A percentile compares a stretch with the other conserved stretches of the same genome.
Evolutionary conservation across 371 early-diverging fungal genomes (phyloP).

Genomic region (Rhizopus arrhizus): DNA sequence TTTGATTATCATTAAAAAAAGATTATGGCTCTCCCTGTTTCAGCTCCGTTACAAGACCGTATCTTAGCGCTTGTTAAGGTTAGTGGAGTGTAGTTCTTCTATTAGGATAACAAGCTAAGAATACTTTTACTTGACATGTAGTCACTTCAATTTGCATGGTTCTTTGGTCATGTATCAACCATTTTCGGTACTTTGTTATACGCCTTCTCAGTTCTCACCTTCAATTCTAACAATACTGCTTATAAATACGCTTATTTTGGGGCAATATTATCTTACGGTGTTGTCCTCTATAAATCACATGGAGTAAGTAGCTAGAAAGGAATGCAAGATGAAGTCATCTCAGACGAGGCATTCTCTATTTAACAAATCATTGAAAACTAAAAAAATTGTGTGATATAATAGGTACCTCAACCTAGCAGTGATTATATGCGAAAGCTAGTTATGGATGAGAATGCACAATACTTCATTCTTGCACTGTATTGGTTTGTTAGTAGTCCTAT

Average conservation of each 20-base stretch:
- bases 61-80: conserved; percentile 24
- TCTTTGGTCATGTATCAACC: conserved; percentile 46
- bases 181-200: conserved; percentile 41
- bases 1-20: too few relatives aligned
- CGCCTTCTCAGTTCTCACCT: conserved; percentile 35
- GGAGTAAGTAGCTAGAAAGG: conserved; percentile 59
- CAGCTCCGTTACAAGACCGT: conserved; percentile 30
- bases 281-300: conserved; percentile 86
- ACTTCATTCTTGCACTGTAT: conserved; percentile 76
- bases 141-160: conserved; percentile 68
- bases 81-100: neutral
- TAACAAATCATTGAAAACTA: conserved; percentile 1
- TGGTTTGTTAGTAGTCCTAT: conserved; percentile 79
- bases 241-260: conserved; percentile 73
- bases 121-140: conserved; percentile 6
- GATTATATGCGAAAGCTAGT: conserved; percentile 70
- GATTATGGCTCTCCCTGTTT: conserved; percentile 29
- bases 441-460: conserved; percentile 89
- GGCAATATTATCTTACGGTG: conserved; percentile 78
- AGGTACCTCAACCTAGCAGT: conserved; percentile 66
- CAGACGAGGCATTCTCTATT: neutral
- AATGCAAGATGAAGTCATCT: conserved; percentile 25
- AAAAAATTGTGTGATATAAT: neutral
- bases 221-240: conserved; percentile 33
- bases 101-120: too few relatives aligned